Evolutionary conservation across 2,329 filamentous ascomycete genomes (phyloP).

Genomic region (Scleromitrula shiraiana): DNA sequence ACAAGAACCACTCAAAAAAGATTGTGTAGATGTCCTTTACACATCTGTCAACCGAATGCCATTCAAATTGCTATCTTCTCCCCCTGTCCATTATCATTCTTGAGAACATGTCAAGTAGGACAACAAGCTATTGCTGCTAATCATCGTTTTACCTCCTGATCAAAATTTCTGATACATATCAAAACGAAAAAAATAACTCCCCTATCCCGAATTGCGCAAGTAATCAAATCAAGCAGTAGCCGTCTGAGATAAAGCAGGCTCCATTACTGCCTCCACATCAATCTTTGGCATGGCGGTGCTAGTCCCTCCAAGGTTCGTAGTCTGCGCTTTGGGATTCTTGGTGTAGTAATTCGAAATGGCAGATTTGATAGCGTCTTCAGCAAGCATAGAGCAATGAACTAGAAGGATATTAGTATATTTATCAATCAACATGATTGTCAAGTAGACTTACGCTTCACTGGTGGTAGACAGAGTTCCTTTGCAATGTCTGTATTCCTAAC

Average conservation of each 20-base stretch:
- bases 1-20: neutral
- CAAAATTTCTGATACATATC: neutral
- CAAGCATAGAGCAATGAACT: slow-evolving; percentile 90
- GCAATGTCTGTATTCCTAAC: slow-evolving; percentile 98
- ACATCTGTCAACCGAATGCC: neutral
- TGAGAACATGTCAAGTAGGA: neutral
- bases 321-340: slow-evolving; percentile 71
- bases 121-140: neutral
- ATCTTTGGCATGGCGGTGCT: slow-evolving; percentile 59
- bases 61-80: neutral
- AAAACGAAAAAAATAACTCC: neutral
- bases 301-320: slow-evolving; percentile 71
- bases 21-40: too few species aligned
- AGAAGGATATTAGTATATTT: slow-evolving; percentile 21
- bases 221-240: slow-evolving; percentile 14
- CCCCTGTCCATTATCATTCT: neutral
- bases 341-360: slow-evolving; percentile 87
- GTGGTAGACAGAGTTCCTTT: slow-evolving; percentile 84
- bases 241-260: slow-evolving; percentile 24
- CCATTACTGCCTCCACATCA: slow-evolving; percentile 49
- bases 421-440: slow-evolving; percentile 4
- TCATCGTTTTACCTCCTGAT: neutral
- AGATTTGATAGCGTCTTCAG: slow-evolving; percentile 87
- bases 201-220: slow-evolving; percentile 1
- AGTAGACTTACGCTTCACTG: slow-evolving; percentile 66